phyloP scores from a whole-genome alignment of 2,329 filamentous ascomycete genomes.

The Penicillium sp. region DNA sequence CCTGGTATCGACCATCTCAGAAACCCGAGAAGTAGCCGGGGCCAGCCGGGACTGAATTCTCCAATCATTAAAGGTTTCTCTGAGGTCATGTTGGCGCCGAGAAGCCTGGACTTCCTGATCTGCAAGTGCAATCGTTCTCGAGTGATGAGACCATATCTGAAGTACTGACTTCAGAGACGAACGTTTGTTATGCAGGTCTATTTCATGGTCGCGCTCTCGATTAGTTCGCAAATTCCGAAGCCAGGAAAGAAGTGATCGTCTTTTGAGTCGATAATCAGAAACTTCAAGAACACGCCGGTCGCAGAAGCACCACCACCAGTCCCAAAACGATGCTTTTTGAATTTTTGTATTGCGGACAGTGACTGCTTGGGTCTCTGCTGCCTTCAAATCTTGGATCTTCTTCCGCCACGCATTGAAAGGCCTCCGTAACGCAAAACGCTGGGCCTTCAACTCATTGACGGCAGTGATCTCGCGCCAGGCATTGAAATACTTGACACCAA shows the following conservation, averaged over 20 bases:
- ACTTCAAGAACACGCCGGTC: slow-evolving; percentile 45
- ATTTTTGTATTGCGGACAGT: slow-evolving; percentile 31
- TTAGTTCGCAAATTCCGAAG: slow-evolving; percentile 40
- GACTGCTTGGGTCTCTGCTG: slow-evolving; percentile 35
- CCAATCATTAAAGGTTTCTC: slow-evolving; percentile 43
- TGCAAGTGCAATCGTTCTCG: slow-evolving; percentile 26
- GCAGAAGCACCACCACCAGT: slow-evolving; percentile 47
- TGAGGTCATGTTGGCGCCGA: slow-evolving; percentile 36
- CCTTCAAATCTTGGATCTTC: slow-evolving; percentile 38
- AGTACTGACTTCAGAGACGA: slow-evolving; percentile 29
- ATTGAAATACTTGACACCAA: slow-evolving; percentile 66
- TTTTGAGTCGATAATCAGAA: slow-evolving; percentile 42
- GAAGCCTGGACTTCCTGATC: slow-evolving; percentile 32
- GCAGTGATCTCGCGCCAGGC: slow-evolving; percentile 66
- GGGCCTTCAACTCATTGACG: slow-evolving; percentile 56
- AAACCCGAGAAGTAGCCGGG: slow-evolving; percentile 44
- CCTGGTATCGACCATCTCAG: slow-evolving; percentile 45
- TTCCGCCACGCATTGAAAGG: slow-evolving; percentile 56
- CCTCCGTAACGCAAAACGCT: slow-evolving; percentile 53
- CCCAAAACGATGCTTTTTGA: slow-evolving; percentile 38
- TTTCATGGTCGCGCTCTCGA: slow-evolving; percentile 40
- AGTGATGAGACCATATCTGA: slow-evolving; percentile 36
- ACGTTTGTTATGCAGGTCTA: slow-evolving; percentile 33
- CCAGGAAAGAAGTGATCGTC: slow-evolving; percentile 43
- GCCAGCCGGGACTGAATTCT: slow-evolving; percentile 42